phyloP scores from a whole-genome alignment of 257 asterid species.

The Solanum chiquidenum region DNA sequence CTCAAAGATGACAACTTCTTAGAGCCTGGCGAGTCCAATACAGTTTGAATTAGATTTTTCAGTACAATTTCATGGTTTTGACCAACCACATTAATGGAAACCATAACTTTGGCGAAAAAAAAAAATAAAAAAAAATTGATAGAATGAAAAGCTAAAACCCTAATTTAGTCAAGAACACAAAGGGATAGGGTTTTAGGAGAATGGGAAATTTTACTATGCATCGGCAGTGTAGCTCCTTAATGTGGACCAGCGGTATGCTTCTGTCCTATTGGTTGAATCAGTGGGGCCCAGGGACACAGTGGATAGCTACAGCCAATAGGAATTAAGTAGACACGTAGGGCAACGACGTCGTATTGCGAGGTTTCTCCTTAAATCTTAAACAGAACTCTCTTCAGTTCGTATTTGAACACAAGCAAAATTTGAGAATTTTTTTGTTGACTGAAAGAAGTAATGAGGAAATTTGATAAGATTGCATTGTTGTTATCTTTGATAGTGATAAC shows the following conservation, averaged over 20 bases:
- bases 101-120: conserved; percentile 18
- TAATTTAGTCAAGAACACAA: not conserved
- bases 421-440: not conserved
- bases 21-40: conserved; percentile 17
- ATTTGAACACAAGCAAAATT: not conserved
- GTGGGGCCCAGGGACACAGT: not conserved
- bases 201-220: not conserved
- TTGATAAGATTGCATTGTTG: conserved; percentile 1
- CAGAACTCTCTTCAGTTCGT: not conserved
- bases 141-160: not conserved
- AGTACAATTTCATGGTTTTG: conserved; percentile 30
- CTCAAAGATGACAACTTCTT: conserved; percentile 11
- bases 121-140: not conserved
- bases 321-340: conserved; percentile 16
- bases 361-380: not conserved
- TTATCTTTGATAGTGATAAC: conserved; percentile 12
- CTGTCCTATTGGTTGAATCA: not conserved
- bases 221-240: not conserved
- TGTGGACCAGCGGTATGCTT: not conserved
- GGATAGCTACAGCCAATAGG: conserved; percentile 18
- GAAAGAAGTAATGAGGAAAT: conserved; percentile 27
- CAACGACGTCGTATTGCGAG: not conserved
- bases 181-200: not conserved
- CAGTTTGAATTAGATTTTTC: conserved; percentile 28
- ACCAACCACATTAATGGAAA: conserved; percentile 20